Evolutionary conservation across 345 rosid genomes (phyloP).

Genomic region (Populus simonii): DNA sequence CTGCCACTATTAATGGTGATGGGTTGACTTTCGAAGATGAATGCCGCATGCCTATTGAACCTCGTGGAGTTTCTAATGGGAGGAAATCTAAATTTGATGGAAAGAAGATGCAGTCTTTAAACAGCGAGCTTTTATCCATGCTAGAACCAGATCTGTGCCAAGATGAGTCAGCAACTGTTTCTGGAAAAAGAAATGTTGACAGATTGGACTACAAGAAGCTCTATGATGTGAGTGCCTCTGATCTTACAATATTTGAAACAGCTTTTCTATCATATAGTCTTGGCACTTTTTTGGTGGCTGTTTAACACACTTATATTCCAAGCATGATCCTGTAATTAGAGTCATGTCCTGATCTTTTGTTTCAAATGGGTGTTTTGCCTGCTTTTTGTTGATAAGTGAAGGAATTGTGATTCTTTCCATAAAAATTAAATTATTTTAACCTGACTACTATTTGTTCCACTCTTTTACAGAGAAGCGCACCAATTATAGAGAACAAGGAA

Average conservation of each 20-base stretch:
- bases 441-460: neutral
- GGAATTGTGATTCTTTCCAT: neutral
- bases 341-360: neutral
- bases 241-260: neutral
- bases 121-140: constrained; percentile 27
- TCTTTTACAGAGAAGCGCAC: neutral
- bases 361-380: neutral
- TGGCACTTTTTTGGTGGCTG: neutral
- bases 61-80: constrained; percentile 18
- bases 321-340: neutral
- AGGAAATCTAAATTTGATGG: constrained; percentile 27
- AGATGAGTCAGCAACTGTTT: constrained; percentile 41
- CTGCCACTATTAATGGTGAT: constrained; percentile 27
- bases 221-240: constrained; percentile 62
- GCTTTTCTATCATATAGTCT: neutral
- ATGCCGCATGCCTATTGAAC: constrained; percentile 10
- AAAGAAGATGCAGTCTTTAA: constrained; percentile 23
- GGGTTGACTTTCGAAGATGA: constrained; percentile 36
- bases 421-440: neutral
- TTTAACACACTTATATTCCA: neutral
- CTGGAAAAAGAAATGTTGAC: constrained; percentile 51
- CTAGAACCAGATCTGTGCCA: constrained; percentile 35
- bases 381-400: neutral
- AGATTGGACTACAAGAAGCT: constrained; percentile 90
- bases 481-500: neutral